phyloP scores from a whole-genome alignment of 306 rosid species.

The Cucumis melo region DNA sequence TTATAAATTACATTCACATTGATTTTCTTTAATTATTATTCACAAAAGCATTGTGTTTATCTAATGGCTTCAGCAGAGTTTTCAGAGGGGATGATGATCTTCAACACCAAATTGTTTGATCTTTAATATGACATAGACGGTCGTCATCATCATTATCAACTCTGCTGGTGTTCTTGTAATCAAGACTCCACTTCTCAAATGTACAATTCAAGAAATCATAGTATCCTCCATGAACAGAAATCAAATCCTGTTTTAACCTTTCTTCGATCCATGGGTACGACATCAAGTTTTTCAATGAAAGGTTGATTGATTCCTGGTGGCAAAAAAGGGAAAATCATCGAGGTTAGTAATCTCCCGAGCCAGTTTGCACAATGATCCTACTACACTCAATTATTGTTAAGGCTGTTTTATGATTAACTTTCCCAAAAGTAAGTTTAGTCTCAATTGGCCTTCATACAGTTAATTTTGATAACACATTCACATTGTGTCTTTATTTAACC shows the following conservation, averaged over 20 bases:
- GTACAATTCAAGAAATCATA: slow-evolving; percentile 62
- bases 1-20: too few relatives aligned
- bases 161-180: slow-evolving; percentile 17
- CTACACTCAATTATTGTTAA: background rate
- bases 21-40: too few relatives aligned
- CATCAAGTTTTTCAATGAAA: slow-evolving; percentile 55
- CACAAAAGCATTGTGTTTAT: too few relatives aligned
- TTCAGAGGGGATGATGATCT: background rate
- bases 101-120: background rate
- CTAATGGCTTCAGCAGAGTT: too few relatives aligned
- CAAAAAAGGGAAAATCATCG: slow-evolving; percentile 1
- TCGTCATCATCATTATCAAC: background rate
- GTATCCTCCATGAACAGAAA: slow-evolving; percentile 66
- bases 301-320: slow-evolving; percentile 61
- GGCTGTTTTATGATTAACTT: too few relatives aligned
- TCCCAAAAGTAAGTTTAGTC: too few relatives aligned
- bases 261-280: slow-evolving; percentile 85
- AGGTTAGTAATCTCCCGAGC: background rate
- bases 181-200: slow-evolving; percentile 89
- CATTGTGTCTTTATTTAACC: too few relatives aligned
- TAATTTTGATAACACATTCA: too few relatives aligned
- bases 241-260: slow-evolving; percentile 32
- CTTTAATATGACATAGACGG: background rate
- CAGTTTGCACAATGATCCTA: background rate
- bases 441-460: too few relatives aligned